phyloP scores from a whole-genome alignment of 805 yeast genomes.

The Candida boleticola region DNA sequence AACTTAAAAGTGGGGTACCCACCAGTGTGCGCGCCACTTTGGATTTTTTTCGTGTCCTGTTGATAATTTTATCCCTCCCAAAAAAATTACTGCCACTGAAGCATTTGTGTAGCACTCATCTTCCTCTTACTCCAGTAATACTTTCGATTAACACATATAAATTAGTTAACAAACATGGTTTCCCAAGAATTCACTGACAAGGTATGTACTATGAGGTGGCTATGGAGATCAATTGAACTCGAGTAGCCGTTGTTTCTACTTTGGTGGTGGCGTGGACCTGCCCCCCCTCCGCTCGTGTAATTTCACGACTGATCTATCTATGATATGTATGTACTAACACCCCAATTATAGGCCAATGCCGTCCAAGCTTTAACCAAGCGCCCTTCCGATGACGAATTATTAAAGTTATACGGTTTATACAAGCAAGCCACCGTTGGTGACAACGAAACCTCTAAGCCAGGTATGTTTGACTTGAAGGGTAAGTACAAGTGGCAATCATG shows the following conservation, averaged over 20 bases:
- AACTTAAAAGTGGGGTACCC: too few species aligned
- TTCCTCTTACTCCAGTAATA: too few species aligned
- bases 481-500: conserved; percentile 98
- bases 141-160: too few species aligned
- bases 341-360: conserved; percentile 81
- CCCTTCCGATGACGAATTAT: conserved; percentile 84
- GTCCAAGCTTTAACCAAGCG: conserved; percentile 72
- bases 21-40: too few species aligned
- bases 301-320: neutral
- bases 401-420: conserved; percentile 85
- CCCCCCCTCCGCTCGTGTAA: too few species aligned
- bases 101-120: too few species aligned
- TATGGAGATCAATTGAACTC: neutral
- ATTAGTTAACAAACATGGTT: conserved; percentile 26
- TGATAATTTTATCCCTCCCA: too few species aligned
- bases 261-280: too few species aligned
- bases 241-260: neutral
- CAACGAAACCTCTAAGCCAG: conserved; percentile 83
- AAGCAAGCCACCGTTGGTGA: conserved; percentile 98
- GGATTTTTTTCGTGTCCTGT: too few species aligned
- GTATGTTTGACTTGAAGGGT: conserved; percentile 88
- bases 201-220: too few species aligned
- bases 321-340: conserved; percentile 7
- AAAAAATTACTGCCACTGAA: too few species aligned
- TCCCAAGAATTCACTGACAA: conserved; percentile 31